Percentiles rank a stretch among this genome's conserved stretches.
phyloP scores from a whole-genome alignment of 2,329 filamentous ascomycete species.

The Aureobasidium subglaciale region DNA sequence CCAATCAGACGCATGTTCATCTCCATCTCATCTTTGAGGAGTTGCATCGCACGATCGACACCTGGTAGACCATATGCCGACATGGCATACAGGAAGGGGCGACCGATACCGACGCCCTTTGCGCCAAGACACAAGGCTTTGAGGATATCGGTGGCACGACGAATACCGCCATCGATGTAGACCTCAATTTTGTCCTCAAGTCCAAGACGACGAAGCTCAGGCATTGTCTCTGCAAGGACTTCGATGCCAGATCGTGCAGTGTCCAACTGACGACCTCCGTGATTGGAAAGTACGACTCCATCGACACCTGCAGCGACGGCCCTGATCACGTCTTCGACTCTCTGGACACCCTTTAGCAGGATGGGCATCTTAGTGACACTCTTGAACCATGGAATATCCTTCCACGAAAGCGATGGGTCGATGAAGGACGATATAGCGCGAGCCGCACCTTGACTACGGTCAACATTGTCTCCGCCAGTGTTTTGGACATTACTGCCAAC shows the following conservation, averaged over 20 bases:
- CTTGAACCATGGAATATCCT: conserved; percentile 79
- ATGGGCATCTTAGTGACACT: conserved; percentile 91
- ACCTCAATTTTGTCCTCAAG: conserved; percentile 68
- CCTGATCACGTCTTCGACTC: conserved; percentile 86
- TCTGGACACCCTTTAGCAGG: conserved; percentile 91
- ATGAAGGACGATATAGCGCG: conserved; percentile 95
- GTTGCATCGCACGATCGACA: conserved; percentile 85
- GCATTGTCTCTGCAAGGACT: conserved; percentile 88
- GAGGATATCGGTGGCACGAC: conserved; percentile 86
- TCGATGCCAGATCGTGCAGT: conserved; percentile 85
- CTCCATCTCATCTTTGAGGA: conserved; percentile 93
- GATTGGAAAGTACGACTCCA: conserved; percentile 90
- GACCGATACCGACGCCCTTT: conserved; percentile 84
- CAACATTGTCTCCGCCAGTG: conserved; percentile 59
- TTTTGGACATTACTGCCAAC: conserved; percentile 74
- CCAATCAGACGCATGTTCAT: conserved; percentile 98
- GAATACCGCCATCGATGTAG: conserved; percentile 83
- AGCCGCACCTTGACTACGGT: conserved; percentile 85
- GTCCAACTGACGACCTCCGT: conserved; percentile 90
- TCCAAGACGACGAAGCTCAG: conserved; percentile 66
- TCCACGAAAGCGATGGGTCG: conserved; percentile 88
- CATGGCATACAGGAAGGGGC: conserved; percentile 96
- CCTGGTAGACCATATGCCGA: conserved; percentile 79
- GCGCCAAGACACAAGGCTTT: conserved; percentile 93
- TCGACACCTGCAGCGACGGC: conserved; percentile 68